Conservation (phyloP, 129 eudicot genomes). For the Ambrosia artemisiifolia region DNA sequence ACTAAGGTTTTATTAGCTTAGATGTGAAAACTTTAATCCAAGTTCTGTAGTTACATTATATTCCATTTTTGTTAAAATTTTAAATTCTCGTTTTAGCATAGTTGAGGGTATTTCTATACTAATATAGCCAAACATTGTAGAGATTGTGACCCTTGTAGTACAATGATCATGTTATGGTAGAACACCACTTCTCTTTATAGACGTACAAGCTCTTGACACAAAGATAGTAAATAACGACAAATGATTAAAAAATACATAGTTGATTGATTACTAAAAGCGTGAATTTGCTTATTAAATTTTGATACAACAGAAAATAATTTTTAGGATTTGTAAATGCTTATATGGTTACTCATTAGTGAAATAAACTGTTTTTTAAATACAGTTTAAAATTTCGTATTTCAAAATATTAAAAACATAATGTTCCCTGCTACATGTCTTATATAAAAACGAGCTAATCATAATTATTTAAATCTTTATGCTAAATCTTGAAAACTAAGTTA, state of each 20-base stretch:
- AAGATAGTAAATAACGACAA: background rate
- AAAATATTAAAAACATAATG: no score
- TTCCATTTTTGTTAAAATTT: background rate
- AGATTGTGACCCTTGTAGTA: background rate
- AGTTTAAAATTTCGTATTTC: no score
- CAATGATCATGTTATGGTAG: background rate
- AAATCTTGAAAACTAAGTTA: no score
- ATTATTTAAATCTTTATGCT: no score
- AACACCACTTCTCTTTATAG: background rate
- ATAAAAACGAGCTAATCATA: no score
- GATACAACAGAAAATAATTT: no score
- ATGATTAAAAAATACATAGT: background rate
- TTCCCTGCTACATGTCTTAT: no score
- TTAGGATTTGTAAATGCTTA: no score
- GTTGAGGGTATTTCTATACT: background rate
- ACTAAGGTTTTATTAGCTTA: background rate
- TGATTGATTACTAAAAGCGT: no score
- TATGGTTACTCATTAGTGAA: no score
- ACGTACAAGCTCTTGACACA: background rate
- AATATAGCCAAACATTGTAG: background rate
- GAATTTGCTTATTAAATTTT: no score
- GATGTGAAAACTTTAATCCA: background rate
- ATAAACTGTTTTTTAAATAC: no score
- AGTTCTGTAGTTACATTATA: background rate
- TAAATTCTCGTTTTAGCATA: background rate